Base-by-base conservation (phyloP, 2,329 filamentous ascomycete genomes). In the Fusarium albosuccineum region DNA sequence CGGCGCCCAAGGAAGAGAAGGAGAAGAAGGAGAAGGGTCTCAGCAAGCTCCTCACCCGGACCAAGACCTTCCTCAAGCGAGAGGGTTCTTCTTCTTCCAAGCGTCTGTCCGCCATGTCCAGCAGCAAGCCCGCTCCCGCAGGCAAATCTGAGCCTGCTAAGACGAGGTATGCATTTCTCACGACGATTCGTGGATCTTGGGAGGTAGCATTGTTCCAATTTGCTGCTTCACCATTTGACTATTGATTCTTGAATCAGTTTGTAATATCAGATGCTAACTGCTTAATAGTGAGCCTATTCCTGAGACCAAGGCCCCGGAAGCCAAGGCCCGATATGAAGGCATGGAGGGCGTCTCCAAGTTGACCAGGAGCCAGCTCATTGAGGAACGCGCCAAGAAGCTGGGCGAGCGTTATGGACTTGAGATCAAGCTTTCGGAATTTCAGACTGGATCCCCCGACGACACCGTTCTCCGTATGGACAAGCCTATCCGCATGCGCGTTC, bases 401-500 rank as follows among this genome's bases (percentile, higher is more conserved):
- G 84, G 83, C 36, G 82, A 86, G 68, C 81, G 82, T 48, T 88
- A 85, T 62, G 86, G 86, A 29, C 74, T 88, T 53, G 84, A 87
- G 67, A 83, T 89, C 63, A 82, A 85, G 73, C 79, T 85, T 37
- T 82, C 80, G 64, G 84, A 86, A 66, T 86, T 85, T 81, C 80
- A 86, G 67, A 78, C 78, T 49, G 80, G 78, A 55, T 79, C 80
- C 39, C 79, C 80, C 57, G 82, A 84, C 64, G 86, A 87, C 51
- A 83, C 85, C 29, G 86, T 86, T 30, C 80, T 87, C 26, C 89
- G 91, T 42, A 86, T 92, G 56, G 89, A 93, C 77, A 93, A 92
- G 81, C 86, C 91, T 11, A 91, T 93, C 68, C 89, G 91, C 60
- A 91, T 94, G 86, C 89, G 92, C 55, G 87, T 94, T 54, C 91